Base-by-base conservation (phyloP, 2,329 filamentous ascomycete species). In the Clarireedia monteithiana region DNA sequence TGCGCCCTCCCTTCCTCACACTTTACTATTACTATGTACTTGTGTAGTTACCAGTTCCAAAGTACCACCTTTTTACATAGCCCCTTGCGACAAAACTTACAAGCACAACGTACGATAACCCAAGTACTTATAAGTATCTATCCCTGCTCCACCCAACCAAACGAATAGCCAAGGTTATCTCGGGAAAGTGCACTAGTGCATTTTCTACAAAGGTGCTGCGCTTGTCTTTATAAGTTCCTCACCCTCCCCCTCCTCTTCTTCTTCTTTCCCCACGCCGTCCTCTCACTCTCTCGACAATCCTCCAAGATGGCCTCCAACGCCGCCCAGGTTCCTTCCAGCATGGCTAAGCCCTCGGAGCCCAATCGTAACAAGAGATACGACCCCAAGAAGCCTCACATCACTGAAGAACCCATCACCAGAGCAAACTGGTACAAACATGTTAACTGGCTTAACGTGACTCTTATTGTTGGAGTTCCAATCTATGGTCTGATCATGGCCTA, bases 391-490 rank as follows among this genome's bases (percentile, higher is more conserved):
- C 81, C 86, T 68, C 90, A 95, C 73, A 94, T 95, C 73, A 84
- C 89, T 62, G 90, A 95, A 62, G 82, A 82, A 61, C 86, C 88
- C 57, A 85, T 95, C 65, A 95, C 89, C 58, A 80, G 78, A 73
- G 76, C 78, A 67, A 96, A 95, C 77, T 94, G 89, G 88, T 85
- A 91, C 75, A 86, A 91, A 75, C 91, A 96, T 70, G 81, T 96
- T 77, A 91, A 95, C 80, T 96, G 91, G 90, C 80, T 96, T 63
- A 96, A 95, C 72, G 85, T 89, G 60, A 80, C 78, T 60, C 81
- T 96, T 70, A 92, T 95, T 70, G 72, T 95, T 62, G 78, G 86
- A 63, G 80, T 95, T 47, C 91, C 91, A 44, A 60, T 91, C 48
- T 77, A 81, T 57, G 91, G 91, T 60, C 80, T 86, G 68, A 73